Base-by-base conservation (phyloP, 2,329 filamentous ascomycete species). In the Ophiocordyceps unilateralis region DNA sequence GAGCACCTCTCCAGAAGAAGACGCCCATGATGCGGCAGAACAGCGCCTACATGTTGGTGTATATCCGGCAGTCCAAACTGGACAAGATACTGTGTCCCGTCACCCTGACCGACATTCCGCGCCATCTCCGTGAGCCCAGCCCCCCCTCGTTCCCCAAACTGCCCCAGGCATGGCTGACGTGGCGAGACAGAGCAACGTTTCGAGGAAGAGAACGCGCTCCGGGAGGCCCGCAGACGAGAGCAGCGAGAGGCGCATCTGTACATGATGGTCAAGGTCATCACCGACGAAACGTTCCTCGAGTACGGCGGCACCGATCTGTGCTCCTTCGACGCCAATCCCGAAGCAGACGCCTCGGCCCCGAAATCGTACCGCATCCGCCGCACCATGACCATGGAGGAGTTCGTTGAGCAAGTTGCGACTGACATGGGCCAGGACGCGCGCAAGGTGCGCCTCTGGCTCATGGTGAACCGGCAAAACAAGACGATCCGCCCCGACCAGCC, bases 41-140 rank as follows among this genome's bases (percentile, higher is more conserved):
- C 62, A 98, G 88, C 59, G 93, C 91, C 5, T 98, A 98, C 68
- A 98, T 98, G 91, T 65, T 98, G 68, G 93, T 98, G 2, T 98
- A 98, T 57, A 86, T 98, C 50, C 81, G 91, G 39, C 84, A 94
- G 58, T 83, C 81, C 42, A 76, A 81, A 44, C 63, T 93, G n/a
- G 83, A 94, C 55, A 72, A 83, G 50, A 80, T 96, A 40, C 70
- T 98, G 43, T 76, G 81, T 37, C 75, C 79, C 0, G 82, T 91
- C 32, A 72, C 74, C n/a, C 71, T 81, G 49, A 73, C 82, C 2
- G 81, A 93, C 53, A 84, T 87, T 15, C 93, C 91, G 2, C 58
- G 69, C 42, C 88, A 95, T 64, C 75, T 96, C 42, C 80, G 78
- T 81, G 70, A 65, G 71, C 17, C 39, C 17, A 34, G 5, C 15